Conservation (phyloP, 805 yeast genomes). For the Candida ascalaphidarum region DNA sequence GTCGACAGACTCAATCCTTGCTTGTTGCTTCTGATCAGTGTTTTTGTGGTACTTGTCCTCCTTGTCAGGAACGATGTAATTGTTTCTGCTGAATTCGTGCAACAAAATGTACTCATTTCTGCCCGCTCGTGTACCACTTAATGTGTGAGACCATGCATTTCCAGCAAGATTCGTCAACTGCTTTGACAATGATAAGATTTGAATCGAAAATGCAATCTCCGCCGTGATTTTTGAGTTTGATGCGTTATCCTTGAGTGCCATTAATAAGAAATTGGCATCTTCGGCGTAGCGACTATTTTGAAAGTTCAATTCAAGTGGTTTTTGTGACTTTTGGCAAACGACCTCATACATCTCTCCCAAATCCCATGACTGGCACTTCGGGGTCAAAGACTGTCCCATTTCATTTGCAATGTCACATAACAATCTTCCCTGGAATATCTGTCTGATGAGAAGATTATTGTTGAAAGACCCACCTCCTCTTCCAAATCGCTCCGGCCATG, state of each 20-base stretch:
- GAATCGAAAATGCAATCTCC: conserved; percentile 72
- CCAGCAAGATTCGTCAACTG: conserved; percentile 93
- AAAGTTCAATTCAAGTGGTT: conserved; percentile 65
- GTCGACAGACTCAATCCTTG: conserved; percentile 21
- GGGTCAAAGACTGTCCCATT: conserved; percentile 86
- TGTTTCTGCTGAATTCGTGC: conserved; percentile 80
- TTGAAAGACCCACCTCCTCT: conserved; percentile 35
- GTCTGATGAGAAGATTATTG: conserved; percentile 51
- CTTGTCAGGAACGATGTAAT: conserved; percentile 84
- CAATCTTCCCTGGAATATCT: conserved; percentile 76
- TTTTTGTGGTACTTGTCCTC: conserved; percentile 36
- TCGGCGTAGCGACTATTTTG: conserved; percentile 56
- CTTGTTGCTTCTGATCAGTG: conserved; percentile 25
- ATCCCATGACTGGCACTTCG: conserved; percentile 93
- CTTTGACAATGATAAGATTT: conserved; percentile 80
- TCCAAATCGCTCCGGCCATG: conserved; percentile 72
- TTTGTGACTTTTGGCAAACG: conserved; percentile 57
- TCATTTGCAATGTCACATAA: conserved; percentile 91
- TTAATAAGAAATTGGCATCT: conserved; percentile 57
- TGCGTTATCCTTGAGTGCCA: conserved; percentile 64
- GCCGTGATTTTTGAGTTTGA: conserved; percentile 62
- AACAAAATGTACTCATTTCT: conserved; percentile 88
- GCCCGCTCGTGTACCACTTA: conserved; percentile 93
- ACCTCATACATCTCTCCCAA: conserved; percentile 83
- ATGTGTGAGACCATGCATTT: conserved; percentile 92